phyloP scores from a whole-genome alignment of 495 filamentous ascomycete species.

The Aspergillus panamensis region DNA sequence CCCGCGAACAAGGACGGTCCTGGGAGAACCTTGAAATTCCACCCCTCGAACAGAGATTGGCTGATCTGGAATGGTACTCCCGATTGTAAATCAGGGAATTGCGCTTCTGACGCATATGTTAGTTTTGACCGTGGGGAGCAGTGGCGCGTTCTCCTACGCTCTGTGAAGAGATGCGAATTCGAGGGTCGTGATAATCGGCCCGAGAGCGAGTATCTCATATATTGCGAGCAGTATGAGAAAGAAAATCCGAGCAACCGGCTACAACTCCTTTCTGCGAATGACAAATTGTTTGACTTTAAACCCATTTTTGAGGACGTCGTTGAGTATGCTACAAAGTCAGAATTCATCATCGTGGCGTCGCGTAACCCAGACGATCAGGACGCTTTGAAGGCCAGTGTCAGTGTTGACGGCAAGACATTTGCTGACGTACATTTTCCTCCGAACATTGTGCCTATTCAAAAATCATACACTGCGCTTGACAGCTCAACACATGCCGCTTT shows the following conservation, averaged over 20 bases:
- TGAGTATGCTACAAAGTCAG: constrained; percentile 86
- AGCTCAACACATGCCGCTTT: constrained; percentile 91
- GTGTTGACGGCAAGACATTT: constrained; percentile 76
- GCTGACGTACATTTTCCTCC: constrained; percentile 81
- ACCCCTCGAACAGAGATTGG: constrained; percentile 77
- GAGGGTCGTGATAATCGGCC: constrained; percentile 60
- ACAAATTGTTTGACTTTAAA: constrained; percentile 56
- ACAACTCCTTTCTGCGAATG: constrained; percentile 62
- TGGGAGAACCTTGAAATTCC: constrained; percentile 64
- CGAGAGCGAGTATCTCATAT: constrained; percentile 63
- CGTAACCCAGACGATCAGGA: constrained; percentile 58
- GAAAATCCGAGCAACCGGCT: constrained; percentile 57
- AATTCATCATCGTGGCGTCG: constrained; percentile 89
- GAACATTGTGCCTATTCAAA: constrained; percentile 73
- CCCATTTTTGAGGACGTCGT: constrained; percentile 63
- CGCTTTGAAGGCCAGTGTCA: constrained; percentile 72
- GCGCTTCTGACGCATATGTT: constrained; percentile 66
- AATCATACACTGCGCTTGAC: constrained; percentile 87
- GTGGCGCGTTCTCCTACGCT: constrained; percentile 66
- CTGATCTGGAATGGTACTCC: constrained; percentile 81
- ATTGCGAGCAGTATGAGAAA: constrained; percentile 72
- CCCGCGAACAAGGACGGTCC: constrained; percentile 30
- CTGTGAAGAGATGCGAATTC: constrained; percentile 78
- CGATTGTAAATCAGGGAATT: constrained; percentile 51
- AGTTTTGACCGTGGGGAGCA: constrained; percentile 70